Base-by-base conservation (phyloP, 2,329 filamentous ascomycete genomes). In the Uncinocarpus reesii region DNA sequence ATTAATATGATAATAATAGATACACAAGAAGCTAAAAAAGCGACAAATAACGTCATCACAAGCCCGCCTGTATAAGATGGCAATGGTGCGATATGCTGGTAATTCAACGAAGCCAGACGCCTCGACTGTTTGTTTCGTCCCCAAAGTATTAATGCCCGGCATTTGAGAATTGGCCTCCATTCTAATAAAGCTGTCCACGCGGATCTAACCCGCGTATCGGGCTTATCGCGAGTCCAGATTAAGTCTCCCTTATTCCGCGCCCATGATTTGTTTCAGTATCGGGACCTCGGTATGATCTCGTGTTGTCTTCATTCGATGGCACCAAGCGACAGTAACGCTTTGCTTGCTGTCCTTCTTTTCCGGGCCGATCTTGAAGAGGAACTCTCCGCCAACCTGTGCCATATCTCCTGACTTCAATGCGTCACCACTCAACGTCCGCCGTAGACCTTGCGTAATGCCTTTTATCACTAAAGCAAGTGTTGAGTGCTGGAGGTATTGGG, bases 281-380 rank as follows among this genome's bases (percentile, higher is more conserved):
- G 41, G 40, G n/a, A 45, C 32, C 18, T 49, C 47, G 26, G 77
- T 76, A 60, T 93, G 86, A 56, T 89, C 86, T 42, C 86, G 70
- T 10, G 85, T 90, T 49, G 78, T 84, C 60, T 73, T 73, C 86
- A 93, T 93, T 23, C 85, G 74, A 66, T 90, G 84, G 57, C 83
- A 88, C 86, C 86, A 93, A 1, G 78, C 80, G 23, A 86, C 75
- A 47, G 69, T 70, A 66, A 84, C 83, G 16, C 35, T 10, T 18
- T 7, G 45, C 7, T 26, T 32, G 21, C 44, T 31, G 24, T 53
- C 37, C 26, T 53, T 54, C 21, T 56, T 53, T 3, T 47, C 50
- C n/a, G 35, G 37, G 2, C 26, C 53, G 1, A 42, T 26, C 60
- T 85, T 81, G 54, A 87, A 87, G n/a, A 89, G 62, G 53, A 88